Base-by-base conservation (phyloP, 805 yeast genomes). In the Yarrowia bubula region DNA sequence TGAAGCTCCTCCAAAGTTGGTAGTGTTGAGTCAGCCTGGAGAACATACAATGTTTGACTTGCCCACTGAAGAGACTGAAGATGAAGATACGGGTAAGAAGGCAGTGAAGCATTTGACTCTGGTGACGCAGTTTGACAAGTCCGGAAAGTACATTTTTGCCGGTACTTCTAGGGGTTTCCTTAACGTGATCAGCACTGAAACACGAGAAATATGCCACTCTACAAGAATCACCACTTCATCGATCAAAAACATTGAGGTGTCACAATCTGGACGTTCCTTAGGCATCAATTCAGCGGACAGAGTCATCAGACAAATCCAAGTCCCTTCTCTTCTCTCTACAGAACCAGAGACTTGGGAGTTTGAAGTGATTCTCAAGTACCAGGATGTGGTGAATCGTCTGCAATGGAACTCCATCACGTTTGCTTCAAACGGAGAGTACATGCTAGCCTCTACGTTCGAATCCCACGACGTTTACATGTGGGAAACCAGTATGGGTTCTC, bases 391-490 rank as follows among this genome's bases (percentile, higher is more conserved):
- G 39, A 92, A 91, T 75, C 79, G 88, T 68, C 78, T 91, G 55
- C 96, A 90, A 73, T 92, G 97, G 97, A 92, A 91, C 73, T 80
- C 90, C 0, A 86, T 90, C 4, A 78, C 86, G 9, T 87, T 89
- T 76, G 89, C 89, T 69, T 84, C 86, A 65, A 83, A 85, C 7
- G 87, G 86, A 0, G 98, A 93, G 66, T 92, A 89, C 73, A 75
- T 92, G n/a, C 86, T 90, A 62, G 98, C 97, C 0, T 86, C 96
- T 0, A 89, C 97, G 0, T 86, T 84, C 73, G 96, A 96, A 11
- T 87, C 95, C 0, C 97, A 92, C 72, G 96, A 90, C 70, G 80
- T 93, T 50, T 92, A 92, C 74, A 83, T 93, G 66, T 92, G 98
- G 98, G 98, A 93, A 73, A 89, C 97, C 0, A 80, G 84, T 8